Percentiles rank a stretch among this genome's conserved stretches.
phyloP scores from a whole-genome alignment of 129 eudicot genomes.

The Escallonia rubra region DNA sequence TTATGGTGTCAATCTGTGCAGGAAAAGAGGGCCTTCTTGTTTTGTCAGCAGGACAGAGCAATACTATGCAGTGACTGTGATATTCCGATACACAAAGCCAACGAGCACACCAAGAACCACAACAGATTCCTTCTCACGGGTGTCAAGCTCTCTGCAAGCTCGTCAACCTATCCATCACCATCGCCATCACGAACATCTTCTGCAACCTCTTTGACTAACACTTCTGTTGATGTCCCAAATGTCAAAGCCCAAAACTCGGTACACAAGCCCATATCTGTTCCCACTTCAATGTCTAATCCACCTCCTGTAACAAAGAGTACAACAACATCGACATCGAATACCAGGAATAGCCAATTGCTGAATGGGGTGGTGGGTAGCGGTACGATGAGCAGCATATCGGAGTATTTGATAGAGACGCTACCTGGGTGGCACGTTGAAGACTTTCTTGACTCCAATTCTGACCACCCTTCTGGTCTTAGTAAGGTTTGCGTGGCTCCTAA shows the following conservation, averaged over 20 bases:
- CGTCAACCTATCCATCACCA: conserved; percentile 24
- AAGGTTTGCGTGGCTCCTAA: conserved; percentile 32
- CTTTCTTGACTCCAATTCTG: conserved; percentile 49
- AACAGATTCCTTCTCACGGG: conserved; percentile 73
- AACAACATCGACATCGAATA: background rate
- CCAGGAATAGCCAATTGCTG: conserved; percentile 10
- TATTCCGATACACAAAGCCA: conserved; percentile 61
- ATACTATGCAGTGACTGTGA: conserved; percentile 74
- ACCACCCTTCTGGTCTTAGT: conserved; percentile 20
- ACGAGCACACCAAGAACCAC: conserved; percentile 58
- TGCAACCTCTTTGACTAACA: conserved; percentile 1
- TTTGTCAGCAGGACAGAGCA: conserved; percentile 79
- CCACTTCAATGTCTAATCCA: background rate
- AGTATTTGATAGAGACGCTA: conserved; percentile 75
- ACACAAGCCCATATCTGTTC: conserved; percentile 12
- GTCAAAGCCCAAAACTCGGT: background rate
- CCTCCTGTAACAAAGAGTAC: conserved; percentile 17
- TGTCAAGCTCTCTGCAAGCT: conserved; percentile 51
- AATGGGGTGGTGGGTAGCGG: conserved; percentile 27
- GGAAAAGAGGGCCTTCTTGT: conserved; percentile 65
- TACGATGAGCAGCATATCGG: conserved; percentile 66
- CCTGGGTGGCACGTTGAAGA: conserved; percentile 98
- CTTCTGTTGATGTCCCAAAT: conserved; percentile 26
- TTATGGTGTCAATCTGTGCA: conserved; percentile 2
- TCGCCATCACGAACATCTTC: conserved; percentile 23